Conservation (phyloP, 805 yeast genomes). For the Ogataea zsoltii region DNA sequence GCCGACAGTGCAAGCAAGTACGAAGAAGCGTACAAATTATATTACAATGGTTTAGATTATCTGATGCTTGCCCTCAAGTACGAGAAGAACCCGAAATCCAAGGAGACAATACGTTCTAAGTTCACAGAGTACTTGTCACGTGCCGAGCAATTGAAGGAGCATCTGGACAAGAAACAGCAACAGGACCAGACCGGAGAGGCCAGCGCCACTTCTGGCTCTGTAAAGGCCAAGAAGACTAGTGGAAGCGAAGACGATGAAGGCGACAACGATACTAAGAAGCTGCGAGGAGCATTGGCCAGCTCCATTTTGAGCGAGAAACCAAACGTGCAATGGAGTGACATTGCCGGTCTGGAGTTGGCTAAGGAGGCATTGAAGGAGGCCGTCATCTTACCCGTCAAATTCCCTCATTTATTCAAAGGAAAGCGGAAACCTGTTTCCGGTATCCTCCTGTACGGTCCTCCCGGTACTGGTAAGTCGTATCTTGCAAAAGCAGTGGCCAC, state of each 20-base stretch:
- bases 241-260: conserved; percentile 58
- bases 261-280: conserved; percentile 82
- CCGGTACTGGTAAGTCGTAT: conserved; percentile 98
- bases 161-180: conserved; percentile 63
- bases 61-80: conserved; percentile 93
- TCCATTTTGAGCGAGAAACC: conserved; percentile 92
- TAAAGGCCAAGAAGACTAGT: conserved; percentile 50
- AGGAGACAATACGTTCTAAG: conserved; percentile 83
- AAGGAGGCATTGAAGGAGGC: conserved; percentile 97
- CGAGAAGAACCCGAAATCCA: conserved; percentile 87
- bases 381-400: conserved; percentile 91
- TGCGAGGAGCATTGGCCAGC: conserved; percentile 87
- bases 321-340: conserved; percentile 89
- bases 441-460: conserved; percentile 85
- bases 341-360: conserved; percentile 94
- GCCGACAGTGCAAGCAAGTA: conserved; percentile 87
- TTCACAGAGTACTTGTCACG: conserved; percentile 88
- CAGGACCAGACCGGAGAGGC: conserved; percentile 49
- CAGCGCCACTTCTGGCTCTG: conserved; percentile 57
- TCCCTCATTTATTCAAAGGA: conserved; percentile 94
- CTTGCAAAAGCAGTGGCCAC: conserved; percentile 98
- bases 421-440: conserved; percentile 93
- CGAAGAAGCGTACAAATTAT: conserved; percentile 91
- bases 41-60: conserved; percentile 91
- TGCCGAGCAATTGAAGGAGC: conserved; percentile 92